Evolutionary conservation across 2,329 filamentous ascomycete genomes (phyloP), one percentile per base, ranked within the genome.

Genomic region (Verticillium isaacii): DNA sequence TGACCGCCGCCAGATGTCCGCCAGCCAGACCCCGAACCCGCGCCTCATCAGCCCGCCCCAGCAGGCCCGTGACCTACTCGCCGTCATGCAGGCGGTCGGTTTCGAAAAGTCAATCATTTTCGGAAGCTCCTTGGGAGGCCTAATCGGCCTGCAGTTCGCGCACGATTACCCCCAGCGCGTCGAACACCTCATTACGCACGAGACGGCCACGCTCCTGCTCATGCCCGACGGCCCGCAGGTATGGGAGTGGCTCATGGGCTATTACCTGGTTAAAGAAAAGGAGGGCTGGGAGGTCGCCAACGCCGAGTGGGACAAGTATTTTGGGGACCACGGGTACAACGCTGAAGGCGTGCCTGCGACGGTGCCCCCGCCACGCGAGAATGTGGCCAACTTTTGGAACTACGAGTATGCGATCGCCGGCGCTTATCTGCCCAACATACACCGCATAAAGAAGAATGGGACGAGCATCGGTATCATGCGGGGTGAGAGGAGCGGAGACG

Each of bases 1-100:
- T 50, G 71, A 74, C 60, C 69, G 72, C 2, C 72, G 73, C 32
- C 72, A 74, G 52, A 73, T 73, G 70, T 72, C 70, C 17, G 67
- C 66, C 17, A 72, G 70, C 64, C 58, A 69, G 15, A 69, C 68
- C 36, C 52, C 62, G 25, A 63, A 61, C 15, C 67, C 67, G 64
- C 68, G 69, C 56, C 57, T 54, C 8, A 63, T 74, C 37, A 71
- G 58, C 60, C 67, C 67, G 0, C 65, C 66, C 2, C 72, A 74
- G 59, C 72, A 74, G 63, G 70, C 68, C 1, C 68, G 72, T 15
- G 71, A 74, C 60, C 66, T 73, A 9, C 65, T 66, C 54, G 68
- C 71, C 41, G 60, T 74, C 52, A 71, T 74, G 62, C 61, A 60
- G 36, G 68, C 65, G 14, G n/a, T 72, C 25, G 68, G 69, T 32